Evolutionary conservation across 2,329 filamentous ascomycete genomes (phyloP).

Genomic region (Catunica adiposa): DNA sequence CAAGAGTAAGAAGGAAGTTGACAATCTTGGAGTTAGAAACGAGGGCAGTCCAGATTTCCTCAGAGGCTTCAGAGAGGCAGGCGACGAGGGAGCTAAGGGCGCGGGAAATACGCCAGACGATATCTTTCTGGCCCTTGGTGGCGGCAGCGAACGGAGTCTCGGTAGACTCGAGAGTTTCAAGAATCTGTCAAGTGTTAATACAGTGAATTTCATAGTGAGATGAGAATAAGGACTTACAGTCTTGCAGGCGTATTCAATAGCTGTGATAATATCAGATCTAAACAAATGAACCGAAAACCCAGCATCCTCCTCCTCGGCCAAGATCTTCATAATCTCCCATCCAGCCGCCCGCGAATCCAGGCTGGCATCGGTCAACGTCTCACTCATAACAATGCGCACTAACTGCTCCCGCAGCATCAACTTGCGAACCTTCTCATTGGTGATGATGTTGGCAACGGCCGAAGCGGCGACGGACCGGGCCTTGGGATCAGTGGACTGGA

Average conservation of each 20-base stretch:
- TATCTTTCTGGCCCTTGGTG: conserved; percentile 35
- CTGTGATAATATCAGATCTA: conserved; percentile 42
- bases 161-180: conserved; percentile 27
- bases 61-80: conserved; percentile 40
- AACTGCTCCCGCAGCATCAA: conserved; percentile 49
- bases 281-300: conserved; percentile 52
- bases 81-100: conserved; percentile 37
- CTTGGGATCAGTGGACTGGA: conserved; percentile 42
- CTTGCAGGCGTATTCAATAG: conserved; percentile 39
- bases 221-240: conserved; percentile 25
- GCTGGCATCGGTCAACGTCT: conserved; percentile 46
- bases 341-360: conserved; percentile 48
- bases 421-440: conserved; percentile 45
- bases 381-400: conserved; percentile 43
- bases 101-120: conserved; percentile 36
- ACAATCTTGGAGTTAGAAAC: conserved; percentile 32
- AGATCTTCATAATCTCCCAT: conserved; percentile 48
- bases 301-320: conserved; percentile 46
- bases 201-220: not conserved
- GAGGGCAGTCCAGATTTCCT: conserved; percentile 42
- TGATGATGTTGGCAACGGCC: conserved; percentile 44
- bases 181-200: conserved; percentile 22
- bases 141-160: conserved; percentile 30
- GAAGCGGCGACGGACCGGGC: conserved; percentile 41
- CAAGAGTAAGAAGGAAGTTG: conserved; percentile 37